Base-by-base conservation (phyloP, 805 yeast genomes). In the Myxozyma melibiosi region DNA sequence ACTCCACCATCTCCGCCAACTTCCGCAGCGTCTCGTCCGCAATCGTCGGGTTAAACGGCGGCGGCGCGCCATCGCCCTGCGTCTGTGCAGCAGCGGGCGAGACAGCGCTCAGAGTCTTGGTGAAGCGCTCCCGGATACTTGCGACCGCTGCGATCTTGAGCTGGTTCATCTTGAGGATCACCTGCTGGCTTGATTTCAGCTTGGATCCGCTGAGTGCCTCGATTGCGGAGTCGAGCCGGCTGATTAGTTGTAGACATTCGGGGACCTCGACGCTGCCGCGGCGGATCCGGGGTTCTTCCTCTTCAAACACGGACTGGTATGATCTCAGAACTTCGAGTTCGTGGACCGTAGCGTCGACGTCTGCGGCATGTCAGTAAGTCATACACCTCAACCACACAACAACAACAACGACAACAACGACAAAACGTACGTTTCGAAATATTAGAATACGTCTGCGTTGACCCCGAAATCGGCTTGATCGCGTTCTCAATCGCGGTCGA, bases 401-500 rank as follows among this genome's bases (percentile, higher is more conserved):
- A 35, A 9, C 6, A 34, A 9, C 40, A 18, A 4, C 18, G 16
- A 28, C 11, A 6, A 35, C 51, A 83, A 69, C 2, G 85, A 81
- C 4, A 28, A 47, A 82, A 84, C 46, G 85, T 80, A 62, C 84
- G 85, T 39, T 73, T 69, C 64, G 83, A 84, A 61, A 82, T 78
- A 1, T 76, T 70, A 37, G 81, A 81, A 55, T 86, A 70, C 53
- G 76, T 74, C 62, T 81, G 82, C 48, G 87, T 85, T 55, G 83
- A 82, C 6, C 79, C 77, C 38, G 87, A 77, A 44, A 89, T 81
- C 0, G 97, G 97, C 48, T 82, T 80, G 65, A 92, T 82, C 24
- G 87, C 78, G 30, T 73, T 71, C 57, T 84, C 82, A 0, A 92
- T 86, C 22, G 77, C 76, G 24, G 75, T 68, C 5, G 90, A 78